Percentiles rank a stretch among this genome's conserved stretches.
Conservation (phyloP, 257 asterid species). For the Solanum corneliomulleri region DNA sequence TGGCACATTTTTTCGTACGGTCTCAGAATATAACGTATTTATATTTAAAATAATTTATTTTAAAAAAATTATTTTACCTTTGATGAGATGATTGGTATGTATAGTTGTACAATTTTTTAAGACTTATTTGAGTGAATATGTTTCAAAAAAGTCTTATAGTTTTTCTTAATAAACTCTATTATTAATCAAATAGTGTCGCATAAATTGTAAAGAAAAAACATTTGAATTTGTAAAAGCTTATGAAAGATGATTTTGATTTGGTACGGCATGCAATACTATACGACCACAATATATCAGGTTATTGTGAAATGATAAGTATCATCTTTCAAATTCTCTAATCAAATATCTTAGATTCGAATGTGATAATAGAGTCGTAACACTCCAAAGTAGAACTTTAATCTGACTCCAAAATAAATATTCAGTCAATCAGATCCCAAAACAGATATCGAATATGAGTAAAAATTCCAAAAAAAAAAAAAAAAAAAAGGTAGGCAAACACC, state of each 20-base stretch:
- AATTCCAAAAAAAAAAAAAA: neutral
- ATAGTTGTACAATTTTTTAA: neutral
- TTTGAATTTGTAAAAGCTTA: neutral
- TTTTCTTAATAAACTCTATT: neutral
- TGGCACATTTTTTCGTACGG: no score
- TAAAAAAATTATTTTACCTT: neutral
- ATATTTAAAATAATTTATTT: neutral
- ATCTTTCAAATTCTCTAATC: neutral
- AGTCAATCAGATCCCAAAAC: no score
- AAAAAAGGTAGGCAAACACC: neutral
- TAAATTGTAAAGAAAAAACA: neutral
- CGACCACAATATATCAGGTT: neutral
- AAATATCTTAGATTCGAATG: neutral
- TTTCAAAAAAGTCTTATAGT: neutral
- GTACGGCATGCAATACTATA: neutral
- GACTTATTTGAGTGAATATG: neutral
- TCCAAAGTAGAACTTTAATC: fast-evolving
- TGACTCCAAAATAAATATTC: neutral
- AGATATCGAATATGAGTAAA: neutral
- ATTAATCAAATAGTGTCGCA: neutral
- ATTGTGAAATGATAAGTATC: neutral
- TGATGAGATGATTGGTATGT: neutral
- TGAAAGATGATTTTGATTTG: neutral
- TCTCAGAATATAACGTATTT: neutral
- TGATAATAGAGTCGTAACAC: no score